These are phyloP conservation scores for Austroboletus festivus DNA, from an alignment of 768 basidiomycete genomes.

Conservation along the genomic window DNA sequence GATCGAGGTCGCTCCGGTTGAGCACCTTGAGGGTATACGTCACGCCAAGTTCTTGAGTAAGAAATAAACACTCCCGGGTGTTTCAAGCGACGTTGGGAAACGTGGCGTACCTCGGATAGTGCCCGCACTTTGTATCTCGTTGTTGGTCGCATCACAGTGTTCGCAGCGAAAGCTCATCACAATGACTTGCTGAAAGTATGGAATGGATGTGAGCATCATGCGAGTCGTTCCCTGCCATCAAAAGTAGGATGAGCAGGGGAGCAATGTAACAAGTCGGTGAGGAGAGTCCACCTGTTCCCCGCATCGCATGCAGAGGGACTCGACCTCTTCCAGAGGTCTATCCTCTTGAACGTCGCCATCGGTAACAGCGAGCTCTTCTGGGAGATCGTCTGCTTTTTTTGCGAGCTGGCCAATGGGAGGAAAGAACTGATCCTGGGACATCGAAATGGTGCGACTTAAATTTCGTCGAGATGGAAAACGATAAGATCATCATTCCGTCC, in stretches of 20 bases:
- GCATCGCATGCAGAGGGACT: conserved; percentile 94
- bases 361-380: conserved; percentile 24
- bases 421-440: conserved; percentile 41
- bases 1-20: conserved; percentile 73
- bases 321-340: conserved; percentile 74
- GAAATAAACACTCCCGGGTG: too few relatives aligned
- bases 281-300: conserved; percentile 68
- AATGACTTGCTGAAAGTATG: conserved; percentile 92
- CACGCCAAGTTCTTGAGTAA: conserved; percentile 85
- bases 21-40: conserved; percentile 79
- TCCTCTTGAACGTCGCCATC: conserved; percentile 37
- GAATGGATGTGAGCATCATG: conserved; percentile 88
- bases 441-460: too few relatives aligned
- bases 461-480: too few relatives aligned
- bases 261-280: background rate
- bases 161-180: conserved; percentile 97
- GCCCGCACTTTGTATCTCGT: conserved; percentile 92
- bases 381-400: conserved; percentile 39
- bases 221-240: conserved; percentile 77
- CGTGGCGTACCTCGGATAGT: conserved; percentile 71
- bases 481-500: too few relatives aligned
- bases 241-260: background rate
- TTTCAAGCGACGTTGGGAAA: background rate
- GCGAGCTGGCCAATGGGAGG: conserved; percentile 59
- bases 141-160: conserved; percentile 85